Evolutionary conservation across 2,329 filamentous ascomycete species (phyloP).

Genomic region (Neurospora sp.): DNA sequence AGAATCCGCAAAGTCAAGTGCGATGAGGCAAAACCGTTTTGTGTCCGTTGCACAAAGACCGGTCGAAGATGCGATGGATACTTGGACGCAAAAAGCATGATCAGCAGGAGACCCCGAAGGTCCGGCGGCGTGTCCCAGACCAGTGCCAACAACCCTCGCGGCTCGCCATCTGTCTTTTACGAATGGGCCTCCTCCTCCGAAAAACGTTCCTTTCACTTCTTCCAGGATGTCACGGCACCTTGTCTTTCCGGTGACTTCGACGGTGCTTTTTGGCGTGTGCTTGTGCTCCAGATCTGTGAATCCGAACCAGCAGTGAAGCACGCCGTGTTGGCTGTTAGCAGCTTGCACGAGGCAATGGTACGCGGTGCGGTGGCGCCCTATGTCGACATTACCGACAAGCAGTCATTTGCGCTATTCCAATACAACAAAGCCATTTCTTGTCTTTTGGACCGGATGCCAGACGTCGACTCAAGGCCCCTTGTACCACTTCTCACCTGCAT

Average conservation of each 20-base stretch:
- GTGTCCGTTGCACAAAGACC: constrained; percentile 43
- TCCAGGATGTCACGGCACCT: constrained; percentile 29
- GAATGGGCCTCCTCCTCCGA: constrained; percentile 23
- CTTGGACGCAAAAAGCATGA: constrained; percentile 19
- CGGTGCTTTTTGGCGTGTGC: constrained; percentile 32
- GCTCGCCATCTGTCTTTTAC: constrained; percentile 16
- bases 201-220: constrained; percentile 29
- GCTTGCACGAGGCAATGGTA: constrained; percentile 30
- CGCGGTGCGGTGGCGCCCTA: constrained; percentile 15
- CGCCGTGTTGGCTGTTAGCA: constrained; percentile 39
- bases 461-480: constrained; percentile 21
- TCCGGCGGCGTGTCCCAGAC: constrained; percentile 2
- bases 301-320: constrained; percentile 38
- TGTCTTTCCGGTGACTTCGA: constrained; percentile 34
- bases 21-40: constrained; percentile 43
- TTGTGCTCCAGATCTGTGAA: constrained; percentile 36
- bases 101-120: constrained; percentile 15
- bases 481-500: constrained; percentile 35
- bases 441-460: constrained; percentile 27
- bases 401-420: constrained; percentile 31
- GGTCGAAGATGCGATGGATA: constrained; percentile 50
- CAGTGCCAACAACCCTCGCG: constrained; percentile 7
- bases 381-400: constrained; percentile 13
- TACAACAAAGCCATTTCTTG: constrained; percentile 39
- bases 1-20: constrained; percentile 49